A percentile compares a stretch with the other conserved stretches of the same genome.
Conservation (phyloP, 495 filamentous ascomycete genomes). For the Penicillium nucicola region DNA sequence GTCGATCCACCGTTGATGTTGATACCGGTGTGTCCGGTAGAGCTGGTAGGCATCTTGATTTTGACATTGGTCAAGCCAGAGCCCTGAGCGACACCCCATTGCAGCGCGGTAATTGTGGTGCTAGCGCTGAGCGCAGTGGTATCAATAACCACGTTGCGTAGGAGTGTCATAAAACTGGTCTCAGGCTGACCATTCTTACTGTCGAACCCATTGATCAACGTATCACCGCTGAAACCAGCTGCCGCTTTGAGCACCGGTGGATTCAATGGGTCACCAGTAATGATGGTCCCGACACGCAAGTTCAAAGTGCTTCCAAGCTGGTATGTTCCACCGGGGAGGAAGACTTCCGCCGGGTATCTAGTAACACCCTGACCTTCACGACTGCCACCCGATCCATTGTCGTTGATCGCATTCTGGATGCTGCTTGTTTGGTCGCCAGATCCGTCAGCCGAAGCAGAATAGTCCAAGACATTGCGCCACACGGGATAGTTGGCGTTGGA, state of each 20-base stretch:
- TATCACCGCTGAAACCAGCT: slow-evolving; percentile 22
- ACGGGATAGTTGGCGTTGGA: slow-evolving; percentile 44
- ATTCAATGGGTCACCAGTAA: slow-evolving; percentile 38
- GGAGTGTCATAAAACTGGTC: slow-evolving; percentile 35
- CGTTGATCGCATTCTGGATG: slow-evolving; percentile 33
- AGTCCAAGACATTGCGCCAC: slow-evolving; percentile 52
- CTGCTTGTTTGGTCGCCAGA: slow-evolving; percentile 40
- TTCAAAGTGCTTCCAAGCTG: slow-evolving; percentile 33
- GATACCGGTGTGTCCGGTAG: slow-evolving; percentile 52
- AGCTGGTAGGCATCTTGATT: slow-evolving; percentile 60
- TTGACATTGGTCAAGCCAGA: slow-evolving; percentile 68
- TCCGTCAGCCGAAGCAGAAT: slow-evolving; percentile 46
- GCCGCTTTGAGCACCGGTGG: slow-evolving; percentile 32
- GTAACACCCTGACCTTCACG: slow-evolving; percentile 37
- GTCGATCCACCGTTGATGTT: slow-evolving; percentile 35
- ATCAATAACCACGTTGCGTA: slow-evolving; percentile 39
- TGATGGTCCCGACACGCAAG: slow-evolving; percentile 36
- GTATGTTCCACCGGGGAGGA: slow-evolving; percentile 46
- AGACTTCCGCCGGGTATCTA: slow-evolving; percentile 46
- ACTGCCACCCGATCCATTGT: slow-evolving; percentile 23
- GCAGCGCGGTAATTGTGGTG: slow-evolving; percentile 33
- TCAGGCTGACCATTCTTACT: slow-evolving; percentile 23
- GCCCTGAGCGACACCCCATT: slow-evolving; percentile 67
- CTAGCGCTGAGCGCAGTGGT: slow-evolving; percentile 25
- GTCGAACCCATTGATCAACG: slow-evolving; percentile 28